These are phyloP conservation scores for Elymus sibiricus DNA, from an alignment of 176 grass and related monocot genomes.

Conservation along the genomic window DNA sequence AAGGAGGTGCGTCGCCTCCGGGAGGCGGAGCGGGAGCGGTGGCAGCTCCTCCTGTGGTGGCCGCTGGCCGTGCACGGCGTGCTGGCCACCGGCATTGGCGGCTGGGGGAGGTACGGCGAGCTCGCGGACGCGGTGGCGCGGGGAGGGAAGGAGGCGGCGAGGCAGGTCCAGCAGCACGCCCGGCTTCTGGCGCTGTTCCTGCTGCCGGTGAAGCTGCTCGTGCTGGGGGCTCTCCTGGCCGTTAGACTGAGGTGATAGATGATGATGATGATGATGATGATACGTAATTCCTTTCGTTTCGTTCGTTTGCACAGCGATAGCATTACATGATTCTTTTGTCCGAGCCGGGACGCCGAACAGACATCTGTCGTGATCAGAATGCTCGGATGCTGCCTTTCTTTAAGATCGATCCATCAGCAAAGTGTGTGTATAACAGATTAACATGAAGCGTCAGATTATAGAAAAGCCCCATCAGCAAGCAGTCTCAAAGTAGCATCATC, in stretches of 20 bases:
- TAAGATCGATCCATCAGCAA: background rate
- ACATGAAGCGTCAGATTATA: background rate
- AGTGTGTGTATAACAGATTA: background rate
- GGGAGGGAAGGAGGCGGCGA: constrained; percentile 39
- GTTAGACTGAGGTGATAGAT: constrained; percentile 33
- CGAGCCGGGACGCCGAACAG: background rate
- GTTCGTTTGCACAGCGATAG: constrained; percentile 5
- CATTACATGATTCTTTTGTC: constrained; percentile 35
- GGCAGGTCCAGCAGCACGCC: constrained; percentile 21
- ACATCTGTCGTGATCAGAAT: background rate
- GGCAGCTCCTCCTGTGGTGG: constrained; percentile 53
- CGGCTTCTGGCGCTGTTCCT: constrained; percentile 48
- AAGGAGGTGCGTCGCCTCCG: constrained; percentile 48
- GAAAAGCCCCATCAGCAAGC: background rate
- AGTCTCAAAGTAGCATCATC: background rate
- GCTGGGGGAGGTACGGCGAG: background rate
- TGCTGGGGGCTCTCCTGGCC: constrained; percentile 50
- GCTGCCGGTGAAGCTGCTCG: constrained; percentile 52
- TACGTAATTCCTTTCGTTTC: background rate
- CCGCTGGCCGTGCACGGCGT: constrained; percentile 34
- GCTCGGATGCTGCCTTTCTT: background rate
- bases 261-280: too few species aligned
- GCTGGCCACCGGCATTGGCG: background rate
- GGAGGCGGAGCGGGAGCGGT: constrained; percentile 38
- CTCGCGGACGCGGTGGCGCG: constrained; percentile 33